A percentile compares a stretch with the other conserved stretches of the same genome.
Evolutionary conservation across 2,329 filamentous ascomycete species (phyloP).

Genomic region (Penicillium sp.): DNA sequence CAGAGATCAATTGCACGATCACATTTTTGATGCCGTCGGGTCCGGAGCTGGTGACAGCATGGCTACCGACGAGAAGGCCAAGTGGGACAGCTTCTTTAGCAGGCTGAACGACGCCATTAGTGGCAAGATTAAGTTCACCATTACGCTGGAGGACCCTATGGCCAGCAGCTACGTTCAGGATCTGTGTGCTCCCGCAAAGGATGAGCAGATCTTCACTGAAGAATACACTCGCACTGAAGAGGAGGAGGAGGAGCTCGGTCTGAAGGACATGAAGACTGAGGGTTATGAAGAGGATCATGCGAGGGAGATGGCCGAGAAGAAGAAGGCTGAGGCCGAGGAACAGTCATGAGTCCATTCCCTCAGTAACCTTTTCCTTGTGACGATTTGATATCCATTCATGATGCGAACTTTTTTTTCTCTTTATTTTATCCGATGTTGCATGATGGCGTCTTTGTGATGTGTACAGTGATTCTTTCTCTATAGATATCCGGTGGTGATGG

Average conservation of each 20-base stretch:
- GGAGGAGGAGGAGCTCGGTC: conserved; percentile 88
- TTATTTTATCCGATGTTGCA: conserved; percentile 13
- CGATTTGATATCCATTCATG: conserved; percentile 22
- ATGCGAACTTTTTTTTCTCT: conserved; percentile 18
- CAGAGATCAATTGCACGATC: conserved; percentile 78
- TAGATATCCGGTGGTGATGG: conserved; percentile 24
- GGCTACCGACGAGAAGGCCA: conserved; percentile 59
- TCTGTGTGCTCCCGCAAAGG: conserved; percentile 72
- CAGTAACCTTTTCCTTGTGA: conserved; percentile 13
- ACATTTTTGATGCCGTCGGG: conserved; percentile 77
- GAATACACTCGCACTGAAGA: conserved; percentile 85
- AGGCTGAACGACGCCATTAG: conserved; percentile 73
- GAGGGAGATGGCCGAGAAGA: conserved; percentile 12
- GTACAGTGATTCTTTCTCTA: conserved; percentile 20
- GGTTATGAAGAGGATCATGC: conserved; percentile 66
- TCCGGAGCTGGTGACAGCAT: conserved; percentile 77
- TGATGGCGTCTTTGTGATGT: conserved; percentile 25
- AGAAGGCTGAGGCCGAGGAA: conserved; percentile 17
- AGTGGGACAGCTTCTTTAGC: conserved; percentile 80
- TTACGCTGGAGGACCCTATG: conserved; percentile 82
- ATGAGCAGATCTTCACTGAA: conserved; percentile 76
- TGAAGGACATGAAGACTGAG: conserved; percentile 91
- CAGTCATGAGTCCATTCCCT: conserved; percentile 24
- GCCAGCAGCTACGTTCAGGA: conserved; percentile 94
- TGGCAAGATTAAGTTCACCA: conserved; percentile 75